A percentile compares a stretch with the other conserved stretches of the same genome.
These are phyloP conservation scores for Candida corydali DNA, from an alignment of 805 yeast species.

Conservation along the genomic window DNA sequence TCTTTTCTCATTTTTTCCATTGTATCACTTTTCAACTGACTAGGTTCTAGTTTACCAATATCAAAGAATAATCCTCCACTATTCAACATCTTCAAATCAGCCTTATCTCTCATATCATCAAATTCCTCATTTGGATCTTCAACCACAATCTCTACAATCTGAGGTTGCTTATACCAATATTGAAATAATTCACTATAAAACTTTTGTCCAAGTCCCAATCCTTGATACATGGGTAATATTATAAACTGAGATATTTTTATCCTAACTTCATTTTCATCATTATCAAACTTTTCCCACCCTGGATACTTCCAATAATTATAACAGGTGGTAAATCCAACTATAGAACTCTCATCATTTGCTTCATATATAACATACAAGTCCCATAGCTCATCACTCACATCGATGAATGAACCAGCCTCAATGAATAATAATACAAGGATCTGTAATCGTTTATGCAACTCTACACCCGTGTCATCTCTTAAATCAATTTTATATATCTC, in stretches of 20 bases:
- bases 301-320: conserved; percentile 80
- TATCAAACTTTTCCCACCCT: conserved; percentile 50
- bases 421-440: conserved; percentile 79
- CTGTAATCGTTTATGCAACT: conserved; percentile 67
- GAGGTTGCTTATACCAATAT: conserved; percentile 49
- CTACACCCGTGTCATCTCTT: conserved; percentile 37
- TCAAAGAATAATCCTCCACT: conserved; percentile 9
- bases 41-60: conserved; percentile 21
- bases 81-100: conserved; percentile 52
- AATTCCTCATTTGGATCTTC: conserved; percentile 94
- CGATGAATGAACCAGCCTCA: conserved; percentile 92
- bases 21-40: conserved; percentile 29
- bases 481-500: conserved; percentile 51
- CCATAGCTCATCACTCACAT: conserved; percentile 74
- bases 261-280: conserved; percentile 38
- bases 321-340: conserved; percentile 79
- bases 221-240: conserved; percentile 80
- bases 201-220: conserved; percentile 62
- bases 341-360: conserved; percentile 28
- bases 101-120: conserved; percentile 84
- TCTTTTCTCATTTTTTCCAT: conserved; percentile 31
- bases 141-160: conserved; percentile 70
- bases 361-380: conserved; percentile 58
- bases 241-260: conserved; percentile 85
- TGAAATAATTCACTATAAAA: conserved; percentile 56